Evolutionary conservation across 2,329 filamentous ascomycete genomes (phyloP), one percentile per base, ranked within the genome.

Genomic region (Fragosphaeria purpurea): DNA sequence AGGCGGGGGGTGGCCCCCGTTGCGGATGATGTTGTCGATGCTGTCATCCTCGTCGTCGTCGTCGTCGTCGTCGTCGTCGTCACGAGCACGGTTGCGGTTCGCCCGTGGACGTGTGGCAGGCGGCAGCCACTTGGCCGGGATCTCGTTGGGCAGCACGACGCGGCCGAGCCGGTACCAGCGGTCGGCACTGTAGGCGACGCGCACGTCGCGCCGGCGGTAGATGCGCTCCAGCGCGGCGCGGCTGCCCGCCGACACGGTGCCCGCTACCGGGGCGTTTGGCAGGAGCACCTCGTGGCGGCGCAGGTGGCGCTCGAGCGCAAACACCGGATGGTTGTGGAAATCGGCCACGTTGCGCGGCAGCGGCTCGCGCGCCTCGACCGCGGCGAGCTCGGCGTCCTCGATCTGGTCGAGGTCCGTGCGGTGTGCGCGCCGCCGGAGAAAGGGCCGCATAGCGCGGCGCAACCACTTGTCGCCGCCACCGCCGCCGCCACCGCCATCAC

Each of bases 131-230:
- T 95, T 97, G 11, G 86, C 75, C 0, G 93, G 88, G 50, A 93
- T 84, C 63, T 95, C 87, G 11, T 85, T 81, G 0, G 79, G 68
- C 57, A 81, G 87, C 7, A 98, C 80, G 56, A 89, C 83, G 32
- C 88, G 77, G 0, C 93, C 93, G 53, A 91, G 68, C 2, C 90
- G 82, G 65, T 93, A 96, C 94, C 93, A 98, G 56, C 86, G 88
- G 57, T 95, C 88, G 4, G 81, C 82, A 55, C 82, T 94, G 55
- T 83, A 79, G 1, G 88, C 88, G 5, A 81, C 61, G 48, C 87
- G 82, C 0, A 98, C 88, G 62, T 97, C 88, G 45, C 75, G 76
- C 4, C 93, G 79, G 31, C 90, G 81, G 63, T 88, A 98, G 0
- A 98, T 83, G 47, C 80, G 79, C 63, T 95, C 90, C 54, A 91